Percentiles rank a stretch among this genome's conserved stretches.
These are phyloP conservation scores for Psilocybe mexicana DNA, from an alignment of 1,284 basidiomycete species.

Conservation along the genomic window DNA sequence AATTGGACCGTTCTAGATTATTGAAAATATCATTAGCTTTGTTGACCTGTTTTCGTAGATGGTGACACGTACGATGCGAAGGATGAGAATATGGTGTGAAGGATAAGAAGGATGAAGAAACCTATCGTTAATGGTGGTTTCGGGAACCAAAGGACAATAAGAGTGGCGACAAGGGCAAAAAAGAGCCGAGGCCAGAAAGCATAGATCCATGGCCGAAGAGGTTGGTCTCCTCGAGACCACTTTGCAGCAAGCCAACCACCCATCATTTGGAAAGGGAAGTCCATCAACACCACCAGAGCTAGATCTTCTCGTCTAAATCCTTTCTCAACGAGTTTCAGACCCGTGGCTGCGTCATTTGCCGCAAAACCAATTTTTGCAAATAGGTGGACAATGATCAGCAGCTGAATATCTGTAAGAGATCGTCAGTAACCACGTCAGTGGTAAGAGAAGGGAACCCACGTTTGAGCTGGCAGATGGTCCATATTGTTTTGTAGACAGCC, in stretches of 20 bases:
- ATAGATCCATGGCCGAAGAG: slow-evolving; percentile 84
- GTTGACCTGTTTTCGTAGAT: not conserved
- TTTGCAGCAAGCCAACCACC: slow-evolving; percentile 96
- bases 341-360: slow-evolving; percentile 91
- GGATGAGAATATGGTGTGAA: slow-evolving; percentile 83
- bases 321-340: slow-evolving; percentile 96
- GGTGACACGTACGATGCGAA: slow-evolving; percentile 73
- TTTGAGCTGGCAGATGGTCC: slow-evolving; percentile 88
- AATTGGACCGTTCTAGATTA: slow-evolving; percentile 88
- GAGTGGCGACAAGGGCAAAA: slow-evolving; percentile 75
- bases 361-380: slow-evolving; percentile 96
- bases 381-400: slow-evolving; percentile 85
- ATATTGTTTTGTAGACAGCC: slow-evolving; percentile 93
- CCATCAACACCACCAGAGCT: slow-evolving; percentile 92
- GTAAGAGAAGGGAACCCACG: slow-evolving; percentile 54
- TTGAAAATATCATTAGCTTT: not conserved
- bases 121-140: slow-evolving; percentile 67
- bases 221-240: slow-evolving; percentile 81
- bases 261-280: slow-evolving; percentile 97
- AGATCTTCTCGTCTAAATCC: slow-evolving; percentile 95
- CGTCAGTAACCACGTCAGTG: slow-evolving; percentile 3
- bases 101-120: slow-evolving; percentile 82
- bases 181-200: slow-evolving; percentile 89
- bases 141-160: slow-evolving; percentile 88
- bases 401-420: slow-evolving; percentile 76